Evolutionary conservation across 2,329 filamentous ascomycete species (phyloP), one percentile per base, ranked within the genome.

Genomic region (Colletotrichum sp.): DNA sequence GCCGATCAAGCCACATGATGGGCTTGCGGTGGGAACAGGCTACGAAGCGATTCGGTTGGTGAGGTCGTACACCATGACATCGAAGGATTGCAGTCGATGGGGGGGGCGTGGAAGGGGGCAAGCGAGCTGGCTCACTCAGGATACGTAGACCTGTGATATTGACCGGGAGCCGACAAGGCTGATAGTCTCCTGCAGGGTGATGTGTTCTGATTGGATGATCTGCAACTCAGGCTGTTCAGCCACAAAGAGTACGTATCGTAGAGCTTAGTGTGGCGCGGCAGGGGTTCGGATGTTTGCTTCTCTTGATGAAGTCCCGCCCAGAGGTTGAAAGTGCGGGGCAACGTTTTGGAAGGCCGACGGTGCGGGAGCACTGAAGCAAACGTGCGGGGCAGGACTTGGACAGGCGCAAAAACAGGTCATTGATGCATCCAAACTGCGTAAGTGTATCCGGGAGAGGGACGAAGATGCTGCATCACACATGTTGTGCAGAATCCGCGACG

Each of bases 1-100:
- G 92, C 84, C 96, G 94, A 87, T 98, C 96, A 82, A 98, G 92
- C 96, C 96, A 98, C 95, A 98, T 98, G 81, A 81, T 78, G 75
- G 77, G 62, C 66, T 75, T 75, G 52, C 71, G 52, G 6, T 62
- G 44, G 28, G 63, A 32, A 34, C 24, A 67, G 75, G 77, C 78
- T 78, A 74, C 64, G 32, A 69, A 57, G 79, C 76, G 30, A 21
- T 76, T 15, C 60, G 64, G 12, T 57, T 24, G 44, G 32, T 49
- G 9, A 12, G 52, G 15, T 32, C 28, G 26, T 34, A 55, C 44
- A 76, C 70, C 71, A 74, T 76, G 59, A 59, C 71, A 74, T 69
- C 59, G 49, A 39, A 28, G 21, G 18, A 28, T 39, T 32, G 21
- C 13, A 21, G 59, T 52, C 13, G 28, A 16, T 26, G 16, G 60